These are phyloP conservation scores for Clarireedia hainanense DNA, from an alignment of 2,329 filamentous ascomycete genomes.

Conservation along the genomic window DNA sequence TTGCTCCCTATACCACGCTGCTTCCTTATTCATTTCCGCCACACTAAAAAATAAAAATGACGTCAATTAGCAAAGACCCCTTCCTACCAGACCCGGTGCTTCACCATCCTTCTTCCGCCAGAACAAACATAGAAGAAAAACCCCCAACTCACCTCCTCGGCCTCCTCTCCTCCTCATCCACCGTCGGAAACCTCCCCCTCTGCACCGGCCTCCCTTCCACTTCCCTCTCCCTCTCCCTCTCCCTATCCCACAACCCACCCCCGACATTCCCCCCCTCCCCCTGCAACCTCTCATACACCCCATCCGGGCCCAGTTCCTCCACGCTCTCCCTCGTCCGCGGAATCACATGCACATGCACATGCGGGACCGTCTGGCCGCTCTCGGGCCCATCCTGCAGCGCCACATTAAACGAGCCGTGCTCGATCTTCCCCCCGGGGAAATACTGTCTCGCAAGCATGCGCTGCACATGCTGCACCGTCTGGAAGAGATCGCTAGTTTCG, in stretches of 20 bases:
- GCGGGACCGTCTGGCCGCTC: constrained; percentile 87
- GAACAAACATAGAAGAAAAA: not conserved
- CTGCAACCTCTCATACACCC: constrained; percentile 77
- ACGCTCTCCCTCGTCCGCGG: constrained; percentile 53
- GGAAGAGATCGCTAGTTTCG: constrained; percentile 65
- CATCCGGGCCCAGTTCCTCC: constrained; percentile 53
- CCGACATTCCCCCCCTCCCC: constrained; percentile 78
- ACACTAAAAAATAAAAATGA: constrained; percentile 30
- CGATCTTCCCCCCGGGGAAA: constrained; percentile 47
- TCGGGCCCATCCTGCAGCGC: constrained; percentile 89
- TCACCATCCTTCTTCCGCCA: not conserved
- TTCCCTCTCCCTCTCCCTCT: constrained; percentile 58
- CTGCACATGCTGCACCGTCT: constrained; percentile 76
- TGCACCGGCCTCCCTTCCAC: constrained; percentile 37
- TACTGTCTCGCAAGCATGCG: constrained; percentile 59
- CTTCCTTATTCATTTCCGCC: constrained; percentile 76
- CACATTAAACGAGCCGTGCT: constrained; percentile 76
- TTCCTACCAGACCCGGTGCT: not conserved
- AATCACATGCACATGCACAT: constrained; percentile 90
- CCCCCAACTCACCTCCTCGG: constrained; percentile 38
- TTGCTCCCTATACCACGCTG: constrained; percentile 35
- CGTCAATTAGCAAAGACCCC: not conserved
- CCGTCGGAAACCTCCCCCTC: constrained; percentile 53
- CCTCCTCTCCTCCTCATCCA: constrained; percentile 63
- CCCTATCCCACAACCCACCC: constrained; percentile 57